Evolutionary conservation across 345 rosid genomes (phyloP), one percentile per base, ranked within the genome.

Genomic region (Moricandia arvensis): DNA sequence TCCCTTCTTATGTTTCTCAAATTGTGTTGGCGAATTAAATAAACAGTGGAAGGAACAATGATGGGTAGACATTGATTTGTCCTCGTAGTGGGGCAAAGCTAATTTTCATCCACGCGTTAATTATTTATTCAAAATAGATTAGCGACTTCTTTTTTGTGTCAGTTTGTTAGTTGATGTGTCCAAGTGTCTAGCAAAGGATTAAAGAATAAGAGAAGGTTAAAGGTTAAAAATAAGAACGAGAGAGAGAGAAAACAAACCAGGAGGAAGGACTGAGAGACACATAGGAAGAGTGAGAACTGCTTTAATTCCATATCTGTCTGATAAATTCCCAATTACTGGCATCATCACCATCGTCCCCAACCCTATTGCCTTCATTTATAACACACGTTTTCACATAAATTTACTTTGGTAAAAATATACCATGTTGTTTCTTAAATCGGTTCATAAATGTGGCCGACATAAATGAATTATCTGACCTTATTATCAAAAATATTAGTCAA

Each of bases 1-100:
- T 21, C 24, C 24, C 24, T 21, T 21, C 24, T 21, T 21, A 21
- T 21, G 24, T 21, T 21, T 21, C 24, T 21, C 24, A 21, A 21
- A 21, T 21, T 21, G 24, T 21, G 24, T 21, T 21, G 24, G 24
- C 24, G 2, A 21, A 21, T 21, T 21, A 21, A 21, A 21, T 21
- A 21, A 21, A 21, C 24, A 21, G 24, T 21, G 68, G 17, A 24
- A 12, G 31, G 33, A 43, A 24, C 9, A 21, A 21, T 21, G 24
- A 21, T 21, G 24, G 33, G 5, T 45, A 27, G 13, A 18, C 37
- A 66, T 27, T 21, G 58, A 45, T 41, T 17, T 29, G 43, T 64
- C 33, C 16, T 49, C 49, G 59, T n/a, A 47, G 70, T 47, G 58
- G 70, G 41, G 26, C 38, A 66, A 47, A 47, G 41, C 70, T 47